Conservation (phyloP, 352 stramenopile species). For the Pythium phragmiticola region DNA sequence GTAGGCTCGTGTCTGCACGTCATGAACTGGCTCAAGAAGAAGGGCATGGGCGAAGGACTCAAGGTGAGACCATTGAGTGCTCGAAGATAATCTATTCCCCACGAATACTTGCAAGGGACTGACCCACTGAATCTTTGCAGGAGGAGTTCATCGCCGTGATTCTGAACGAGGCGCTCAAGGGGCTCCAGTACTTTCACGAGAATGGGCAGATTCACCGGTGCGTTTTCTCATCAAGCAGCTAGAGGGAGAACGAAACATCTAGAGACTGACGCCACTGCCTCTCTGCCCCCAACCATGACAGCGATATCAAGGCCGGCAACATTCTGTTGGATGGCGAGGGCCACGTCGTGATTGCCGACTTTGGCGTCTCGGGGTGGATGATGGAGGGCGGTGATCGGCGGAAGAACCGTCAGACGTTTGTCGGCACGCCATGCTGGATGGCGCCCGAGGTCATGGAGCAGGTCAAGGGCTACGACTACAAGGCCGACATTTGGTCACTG, state of each 20-base stretch:
- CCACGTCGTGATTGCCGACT: slow-evolving; percentile 97
- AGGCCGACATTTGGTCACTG: slow-evolving; percentile 99
- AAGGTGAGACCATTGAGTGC: slow-evolving; percentile 32
- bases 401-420: slow-evolving; percentile 97
- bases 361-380: slow-evolving; percentile 98
- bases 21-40: slow-evolving; percentile 94
- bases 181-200: slow-evolving; percentile 99
- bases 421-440: slow-evolving; percentile 98
- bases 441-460: slow-evolving; percentile 93
- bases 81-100: not conserved
- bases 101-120: not conserved
- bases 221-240: slow-evolving; percentile 4
- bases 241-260: not conserved
- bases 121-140: slow-evolving; percentile 27
- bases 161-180: slow-evolving; percentile 95
- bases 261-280: slow-evolving; percentile 43
- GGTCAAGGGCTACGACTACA: slow-evolving; percentile 92
- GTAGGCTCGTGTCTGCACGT: slow-evolving; percentile 94
- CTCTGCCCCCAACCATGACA: slow-evolving; percentile 1
- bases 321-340: slow-evolving; percentile 93
- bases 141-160: slow-evolving; percentile 98
- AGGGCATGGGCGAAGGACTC: slow-evolving; percentile 83
- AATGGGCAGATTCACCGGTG: slow-evolving; percentile 97
- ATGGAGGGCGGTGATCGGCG: slow-evolving; percentile 93
- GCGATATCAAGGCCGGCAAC: slow-evolving; percentile 99